phyloP scores from a whole-genome alignment of 495 filamentous ascomycete genomes.

The Lindgomyces ingoldianus region DNA sequence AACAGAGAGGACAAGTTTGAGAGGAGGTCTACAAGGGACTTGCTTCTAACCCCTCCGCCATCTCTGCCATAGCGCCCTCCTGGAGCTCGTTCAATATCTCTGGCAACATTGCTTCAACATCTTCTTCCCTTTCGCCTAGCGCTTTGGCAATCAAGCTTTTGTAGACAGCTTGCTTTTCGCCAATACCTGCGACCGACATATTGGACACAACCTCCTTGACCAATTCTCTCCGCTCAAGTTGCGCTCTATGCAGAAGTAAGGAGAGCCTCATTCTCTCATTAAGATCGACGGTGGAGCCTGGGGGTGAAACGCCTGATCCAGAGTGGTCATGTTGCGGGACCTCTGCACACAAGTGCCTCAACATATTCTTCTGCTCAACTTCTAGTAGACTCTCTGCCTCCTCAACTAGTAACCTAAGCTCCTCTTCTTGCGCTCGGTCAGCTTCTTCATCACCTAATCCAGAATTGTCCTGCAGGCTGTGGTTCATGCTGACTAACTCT shows the following conservation, averaged over 20 bases:
- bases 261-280: conserved; percentile 37
- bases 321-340: conserved; percentile 11
- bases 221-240: conserved; percentile 39
- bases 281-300: conserved; percentile 25
- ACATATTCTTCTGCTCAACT: conserved; percentile 48
- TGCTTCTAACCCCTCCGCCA: conserved; percentile 31
- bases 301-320: no score
- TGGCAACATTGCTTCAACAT: conserved; percentile 47
- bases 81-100: conserved; percentile 56
- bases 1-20: not conserved
- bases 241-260: conserved; percentile 32
- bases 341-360: conserved; percentile 6
- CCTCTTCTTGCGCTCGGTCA: conserved; percentile 61
- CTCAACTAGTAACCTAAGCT: conserved; percentile 59
- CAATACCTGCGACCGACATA: conserved; percentile 41
- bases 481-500: conserved; percentile 47
- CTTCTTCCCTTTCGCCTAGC: conserved; percentile 45
- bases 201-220: conserved; percentile 40
- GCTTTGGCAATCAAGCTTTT: conserved; percentile 46
- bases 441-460: conserved; percentile 57
- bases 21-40: conserved; percentile 26
- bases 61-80: conserved; percentile 50
- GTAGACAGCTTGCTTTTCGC: conserved; percentile 42
- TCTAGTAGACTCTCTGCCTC: conserved; percentile 77
- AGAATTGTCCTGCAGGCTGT: conserved; percentile 18